Evolutionary conservation across 176 grass and related monocot species (phyloP).

Genomic region (Alloteropsis semialata): DNA sequence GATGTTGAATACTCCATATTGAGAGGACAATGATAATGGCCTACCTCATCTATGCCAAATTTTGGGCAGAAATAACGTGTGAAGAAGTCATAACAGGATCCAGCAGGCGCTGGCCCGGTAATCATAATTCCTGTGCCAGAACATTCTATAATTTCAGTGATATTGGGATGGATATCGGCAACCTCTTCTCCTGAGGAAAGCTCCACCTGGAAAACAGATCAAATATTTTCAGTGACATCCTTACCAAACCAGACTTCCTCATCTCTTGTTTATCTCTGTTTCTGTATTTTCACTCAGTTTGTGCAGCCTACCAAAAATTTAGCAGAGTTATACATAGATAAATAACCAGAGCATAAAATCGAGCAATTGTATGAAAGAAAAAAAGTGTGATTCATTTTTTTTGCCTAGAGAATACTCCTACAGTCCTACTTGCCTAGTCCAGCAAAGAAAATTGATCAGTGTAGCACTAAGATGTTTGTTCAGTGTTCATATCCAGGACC

Average conservation of each 20-base stretch:
- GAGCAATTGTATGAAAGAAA: not conserved
- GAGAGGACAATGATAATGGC: not conserved
- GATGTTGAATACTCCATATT: too few relatives aligned
- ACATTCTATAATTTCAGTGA: constrained; percentile 47
- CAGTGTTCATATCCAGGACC: too few relatives aligned
- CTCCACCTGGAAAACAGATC: constrained; percentile 51
- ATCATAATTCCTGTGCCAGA: constrained; percentile 38
- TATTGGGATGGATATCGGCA: constrained; percentile 41
- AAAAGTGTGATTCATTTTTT: too few relatives aligned
- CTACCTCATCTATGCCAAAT: constrained; percentile 55
- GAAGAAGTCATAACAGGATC: constrained; percentile 60
- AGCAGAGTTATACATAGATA: not conserved
- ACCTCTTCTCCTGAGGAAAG: constrained; percentile 58
- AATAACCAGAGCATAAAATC: too few relatives aligned
- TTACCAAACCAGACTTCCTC: not conserved
- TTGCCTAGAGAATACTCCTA: too few relatives aligned
- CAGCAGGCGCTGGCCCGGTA: constrained; percentile 45
- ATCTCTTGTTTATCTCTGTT: not conserved
- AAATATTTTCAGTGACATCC: not conserved
- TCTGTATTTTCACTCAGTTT: not conserved
- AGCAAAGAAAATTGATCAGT: not conserved
- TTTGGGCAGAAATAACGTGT: constrained; percentile 55
- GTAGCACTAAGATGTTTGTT: too few relatives aligned
- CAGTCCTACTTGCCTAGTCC: too few relatives aligned
- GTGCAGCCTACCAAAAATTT: not conserved